These are phyloP conservation scores for Beauveria pseudobassiana DNA, from an alignment of 2,329 filamentous ascomycete genomes.

Conservation along the genomic window DNA sequence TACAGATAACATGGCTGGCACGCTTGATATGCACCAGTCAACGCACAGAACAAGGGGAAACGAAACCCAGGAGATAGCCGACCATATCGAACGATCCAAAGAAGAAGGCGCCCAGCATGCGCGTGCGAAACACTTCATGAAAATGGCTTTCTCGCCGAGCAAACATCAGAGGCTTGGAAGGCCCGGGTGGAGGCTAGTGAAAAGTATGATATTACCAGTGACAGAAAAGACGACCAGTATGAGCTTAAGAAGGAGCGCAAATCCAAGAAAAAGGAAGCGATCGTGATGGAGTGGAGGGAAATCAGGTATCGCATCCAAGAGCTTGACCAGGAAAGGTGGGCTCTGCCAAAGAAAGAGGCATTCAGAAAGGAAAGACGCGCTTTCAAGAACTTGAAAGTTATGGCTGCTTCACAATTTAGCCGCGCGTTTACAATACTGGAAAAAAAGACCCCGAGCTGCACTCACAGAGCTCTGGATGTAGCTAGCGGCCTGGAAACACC, in stretches of 20 bases:
- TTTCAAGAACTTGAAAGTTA: too few relatives aligned
- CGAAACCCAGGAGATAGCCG: too few relatives aligned
- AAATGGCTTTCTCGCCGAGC: too few relatives aligned
- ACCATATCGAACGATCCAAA: too few relatives aligned
- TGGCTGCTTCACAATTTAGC: background rate
- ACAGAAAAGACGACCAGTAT: background rate
- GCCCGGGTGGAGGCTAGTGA: background rate
- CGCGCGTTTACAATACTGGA: background rate
- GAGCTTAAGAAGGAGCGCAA: background rate
- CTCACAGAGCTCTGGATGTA: background rate
- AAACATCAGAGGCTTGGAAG: background rate
- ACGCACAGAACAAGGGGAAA: too few relatives aligned
- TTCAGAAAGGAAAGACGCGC: background rate
- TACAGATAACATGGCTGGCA: too few relatives aligned
- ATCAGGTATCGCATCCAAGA: background rate
- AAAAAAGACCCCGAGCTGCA: background rate
- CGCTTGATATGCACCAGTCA: too few relatives aligned
- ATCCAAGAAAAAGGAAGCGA: background rate
- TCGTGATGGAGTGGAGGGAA: background rate
- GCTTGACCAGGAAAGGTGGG: background rate
- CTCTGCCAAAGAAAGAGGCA: background rate
- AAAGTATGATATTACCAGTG: background rate
- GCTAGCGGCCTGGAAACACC: too few relatives aligned
- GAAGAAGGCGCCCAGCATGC: too few relatives aligned
- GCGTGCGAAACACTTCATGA: too few relatives aligned